Evolutionary conservation across 352 stramenopile species (phyloP), one percentile per base, ranked within the genome.

Genomic region (Elongisporangium anandrum): DNA sequence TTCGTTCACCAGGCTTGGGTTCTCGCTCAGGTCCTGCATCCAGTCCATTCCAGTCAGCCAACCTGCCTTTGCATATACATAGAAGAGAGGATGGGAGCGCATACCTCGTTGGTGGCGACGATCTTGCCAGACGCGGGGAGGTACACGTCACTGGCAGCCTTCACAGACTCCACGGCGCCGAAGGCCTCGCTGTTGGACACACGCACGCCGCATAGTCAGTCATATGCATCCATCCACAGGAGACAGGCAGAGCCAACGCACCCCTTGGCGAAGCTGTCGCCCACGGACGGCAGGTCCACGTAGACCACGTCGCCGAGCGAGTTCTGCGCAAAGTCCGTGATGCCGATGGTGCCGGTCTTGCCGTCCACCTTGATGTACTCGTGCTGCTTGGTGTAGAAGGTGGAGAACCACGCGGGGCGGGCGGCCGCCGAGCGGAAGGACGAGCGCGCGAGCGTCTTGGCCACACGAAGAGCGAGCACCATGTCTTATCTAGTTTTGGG

Each of bases 111-210:
- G 7, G 98, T 69, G 56, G 97, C 96, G 29, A 96, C 65, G 41
- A 99, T 81, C 47, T 84, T 98, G 61, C 97, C 97, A 49, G 75
- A 73, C 20, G 97, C 91, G 41, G 97, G 97, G 45, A 85, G 77
- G 78, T 99, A 99, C 56, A 99, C 92, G 60, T 99, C 97, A 24
- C 87, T 98, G 22, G 97, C 97, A 51, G 97, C 97, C 87, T 99
- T 99, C 53, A 99, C 97, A 23, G 97, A 99, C 80, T 99, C 97
- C 4, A 99, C 97, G 48, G 91, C 95, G 61, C 95, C 97, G 72
- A 99, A 99, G 29, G 77, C 70, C 29, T 99, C 88, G 48, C 88
- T 97, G 54, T 19, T 59, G 21, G 54, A 47, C 23, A 63, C 51
- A 52, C n/a, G 64, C 54, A 77, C 16, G 17, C 21, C 58, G 9